Evolutionary conservation across 768 basidiomycete species (phyloP), one percentile per base, ranked within the genome.

Genomic region (Coprinopsis strossmayeri): DNA sequence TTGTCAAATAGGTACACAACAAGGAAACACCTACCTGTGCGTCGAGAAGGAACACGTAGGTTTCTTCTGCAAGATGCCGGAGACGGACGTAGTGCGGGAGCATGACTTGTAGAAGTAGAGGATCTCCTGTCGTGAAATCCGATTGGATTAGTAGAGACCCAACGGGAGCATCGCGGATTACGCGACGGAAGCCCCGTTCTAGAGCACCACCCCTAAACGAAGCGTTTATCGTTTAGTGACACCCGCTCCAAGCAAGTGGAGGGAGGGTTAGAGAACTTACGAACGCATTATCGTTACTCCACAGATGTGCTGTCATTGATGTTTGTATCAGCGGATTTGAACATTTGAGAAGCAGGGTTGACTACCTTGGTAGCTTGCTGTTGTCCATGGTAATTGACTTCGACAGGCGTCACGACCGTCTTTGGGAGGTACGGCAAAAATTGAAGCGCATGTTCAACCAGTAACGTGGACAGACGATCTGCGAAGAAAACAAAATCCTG

Each of bases 401-500:
- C 82, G 0, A 79, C 66, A 0, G 93, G 92, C 0, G 93, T 95
- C 17, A 64, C 70, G 3, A 95, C 75, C 0, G 67, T 66, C 58
- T 78, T 79, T 2, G 70, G 59, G 25, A 67, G 60, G 64, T 84
- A 89, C 1, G 92, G 92, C n/a, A 98, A 73, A 50, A 81, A 73
- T 35, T 85, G 84, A 59, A 94, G 70, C 0, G 92, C 91, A 61
- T 82, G 76, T 64, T 98, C 95, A 3, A 89, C 80, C 20, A 98
- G 66, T 17, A 91, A 65, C 0, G 90, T 92, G 0, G 94, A 80
- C 1, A 98, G 69, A 15, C 95, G 77, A 61, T 96, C 92, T 0
- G 81, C 80, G 60, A 91, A 92, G 71, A 96, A 95, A 32, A 97
- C 82, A 59, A 97, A 98, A 59, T 97, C 92, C 56, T 88, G 87